Evolutionary conservation across 225 moss, liverwort and hornwort species (phyloP), one percentile per base, ranked within the genome.

Genomic region (Asterella californica): DNA sequence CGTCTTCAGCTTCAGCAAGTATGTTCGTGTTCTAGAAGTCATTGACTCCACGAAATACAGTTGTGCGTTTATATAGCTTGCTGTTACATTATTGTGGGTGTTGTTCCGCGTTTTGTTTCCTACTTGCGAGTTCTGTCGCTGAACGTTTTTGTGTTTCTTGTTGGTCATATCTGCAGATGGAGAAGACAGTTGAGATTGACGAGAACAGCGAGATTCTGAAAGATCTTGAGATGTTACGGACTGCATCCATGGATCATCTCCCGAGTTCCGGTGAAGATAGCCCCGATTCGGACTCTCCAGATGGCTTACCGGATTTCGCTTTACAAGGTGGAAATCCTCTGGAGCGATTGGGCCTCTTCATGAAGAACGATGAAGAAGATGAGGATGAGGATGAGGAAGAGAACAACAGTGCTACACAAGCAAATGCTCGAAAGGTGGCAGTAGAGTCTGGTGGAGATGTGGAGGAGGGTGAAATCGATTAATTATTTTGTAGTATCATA

Each of bases 121-220:
- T 10, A 32, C 32, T 32, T 25, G 60, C 22, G 52, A 52, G 1
- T 14, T 52, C 17, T 1, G 14, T 12, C 12, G 1, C 5, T 17
- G 1, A 11, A 52, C 17, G 5, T 52, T 52, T 52, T 14, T 52
- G 10, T 52, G 52, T 52, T 52, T 14, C 10, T 3, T 27, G 61
- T 10, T 27, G 19, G 8, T 25, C n/a, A 2, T 10, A n/a, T 54
- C 11, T 37, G n/a, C 60, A 93, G 93, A 93, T 93, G 93, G 93
- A 93, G 85, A 93, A 85, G 77, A 91, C 93, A 10, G 93, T 93
- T 36, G 93, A 93, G 81, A 91, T 93, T 5, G 93, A 93, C 80
- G 93, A 93, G 80, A 91, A 91, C 19, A 90, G 84, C 71, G 90
- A 89, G 33, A 91, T 93, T n/a, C 67, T 93, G 15, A 93, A 89